Conservation (phyloP, 345 rosid genomes). For the thale cress (Arabidopsis thaliana) region DNA sequence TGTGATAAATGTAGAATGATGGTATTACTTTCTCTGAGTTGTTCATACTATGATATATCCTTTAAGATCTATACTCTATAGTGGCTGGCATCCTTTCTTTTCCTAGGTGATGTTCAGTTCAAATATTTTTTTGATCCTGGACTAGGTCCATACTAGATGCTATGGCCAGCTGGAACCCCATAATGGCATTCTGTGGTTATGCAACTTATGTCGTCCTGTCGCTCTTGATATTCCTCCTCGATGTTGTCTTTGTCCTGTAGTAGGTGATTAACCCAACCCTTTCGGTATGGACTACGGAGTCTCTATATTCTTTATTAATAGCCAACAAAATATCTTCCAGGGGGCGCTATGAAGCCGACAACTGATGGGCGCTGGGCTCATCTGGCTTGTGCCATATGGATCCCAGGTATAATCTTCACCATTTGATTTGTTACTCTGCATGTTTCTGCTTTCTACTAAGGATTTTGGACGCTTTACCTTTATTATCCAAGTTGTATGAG, state of each 20-base stretch:
- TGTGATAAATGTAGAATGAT: slow-evolving; percentile 99
- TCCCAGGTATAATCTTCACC: slow-evolving; percentile 72
- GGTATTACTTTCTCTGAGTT: slow-evolving; percentile 56
- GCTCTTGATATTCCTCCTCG: slow-evolving; percentile 78
- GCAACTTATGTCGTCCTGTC: slow-evolving; percentile 93
- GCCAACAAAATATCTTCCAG: slow-evolving; percentile 49
- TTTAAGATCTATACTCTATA: slow-evolving; percentile 19
- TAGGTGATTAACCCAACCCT: slow-evolving; percentile 53
- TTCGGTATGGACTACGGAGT: not conserved
- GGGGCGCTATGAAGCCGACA: slow-evolving; percentile 99
- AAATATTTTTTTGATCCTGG: slow-evolving; percentile 14
- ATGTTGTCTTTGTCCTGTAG: slow-evolving; percentile 96
- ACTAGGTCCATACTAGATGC: slow-evolving; percentile 97
- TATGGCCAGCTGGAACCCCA: slow-evolving; percentile 91
- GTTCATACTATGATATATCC: slow-evolving; percentile 18
- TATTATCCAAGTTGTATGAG: slow-evolving; percentile 18
- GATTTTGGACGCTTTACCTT: slow-evolving; percentile 41
- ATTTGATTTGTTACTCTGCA: slow-evolving; percentile 29
- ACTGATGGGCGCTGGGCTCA: slow-evolving; percentile 98
- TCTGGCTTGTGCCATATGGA: slow-evolving; percentile 99
- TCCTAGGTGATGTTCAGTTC: slow-evolving; percentile 25
- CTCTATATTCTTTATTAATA: slow-evolving; percentile 37
- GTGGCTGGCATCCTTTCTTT: slow-evolving; percentile 23
- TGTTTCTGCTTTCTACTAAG: slow-evolving; percentile 3
- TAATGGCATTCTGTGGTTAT: slow-evolving; percentile 88